Evolutionary conservation across 495 filamentous ascomycete species (phyloP).

Genomic region (Penicillium maclennaniae): DNA sequence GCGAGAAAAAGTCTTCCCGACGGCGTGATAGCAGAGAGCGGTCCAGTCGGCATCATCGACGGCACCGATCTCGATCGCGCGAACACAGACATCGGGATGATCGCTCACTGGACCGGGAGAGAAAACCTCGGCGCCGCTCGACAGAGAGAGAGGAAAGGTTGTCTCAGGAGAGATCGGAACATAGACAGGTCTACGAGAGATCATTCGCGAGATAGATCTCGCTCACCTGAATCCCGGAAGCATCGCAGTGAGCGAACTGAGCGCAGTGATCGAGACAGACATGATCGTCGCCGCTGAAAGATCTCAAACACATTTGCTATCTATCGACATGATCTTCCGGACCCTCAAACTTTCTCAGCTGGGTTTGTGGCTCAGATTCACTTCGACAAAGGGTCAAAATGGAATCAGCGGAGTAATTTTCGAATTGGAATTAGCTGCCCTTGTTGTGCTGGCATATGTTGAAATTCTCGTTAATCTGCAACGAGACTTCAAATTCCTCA

Average conservation of each 20-base stretch:
- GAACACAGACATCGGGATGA: slow-evolving; percentile 33
- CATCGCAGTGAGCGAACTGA: slow-evolving; percentile 31
- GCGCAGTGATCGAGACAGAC: slow-evolving; percentile 32
- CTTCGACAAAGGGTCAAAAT: not conserved
- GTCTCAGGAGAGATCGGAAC: slow-evolving; percentile 4
- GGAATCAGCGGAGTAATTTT: not conserved
- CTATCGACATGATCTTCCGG: not conserved
- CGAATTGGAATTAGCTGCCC: not conserved
- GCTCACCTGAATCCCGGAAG: slow-evolving; percentile 33
- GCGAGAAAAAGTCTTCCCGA: slow-evolving; percentile 36
- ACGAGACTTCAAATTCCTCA: not conserved
- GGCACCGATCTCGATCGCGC: slow-evolving; percentile 45
- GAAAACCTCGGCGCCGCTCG: slow-evolving; percentile 26
- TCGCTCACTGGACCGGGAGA: slow-evolving; percentile 31
- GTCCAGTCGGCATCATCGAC: slow-evolving; percentile 52
- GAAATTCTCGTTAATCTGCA: not conserved
- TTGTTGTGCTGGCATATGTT: not conserved
- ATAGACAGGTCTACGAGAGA: slow-evolving; percentile 17
- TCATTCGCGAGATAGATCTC: slow-evolving; percentile 27
- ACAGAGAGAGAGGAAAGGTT: slow-evolving; percentile 21
- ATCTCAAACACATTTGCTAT: slow-evolving; percentile 5
- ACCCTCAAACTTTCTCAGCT: slow-evolving; percentile 1
- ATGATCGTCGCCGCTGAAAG: slow-evolving; percentile 32
- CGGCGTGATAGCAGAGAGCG: slow-evolving; percentile 36
- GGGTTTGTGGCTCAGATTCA: not conserved